A percentile compares a stretch with the other conserved stretches of the same genome.
These are phyloP conservation scores for Quercus bicolor DNA, from an alignment of 306 rosid genomes.

Conservation along the genomic window DNA sequence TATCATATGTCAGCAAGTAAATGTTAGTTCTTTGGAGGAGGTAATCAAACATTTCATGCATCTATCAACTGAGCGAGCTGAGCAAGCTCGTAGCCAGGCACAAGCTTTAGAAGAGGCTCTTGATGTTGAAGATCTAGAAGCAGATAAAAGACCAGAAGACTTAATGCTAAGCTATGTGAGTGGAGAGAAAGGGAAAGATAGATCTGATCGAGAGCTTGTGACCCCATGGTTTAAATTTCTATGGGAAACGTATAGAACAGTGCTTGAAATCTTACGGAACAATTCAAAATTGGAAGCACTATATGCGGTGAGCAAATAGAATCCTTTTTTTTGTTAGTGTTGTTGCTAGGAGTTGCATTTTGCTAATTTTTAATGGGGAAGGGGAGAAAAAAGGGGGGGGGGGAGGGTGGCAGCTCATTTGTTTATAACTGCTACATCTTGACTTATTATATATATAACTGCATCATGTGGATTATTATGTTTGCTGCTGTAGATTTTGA, in stretches of 20 bases:
- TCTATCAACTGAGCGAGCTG: constrained; percentile 94
- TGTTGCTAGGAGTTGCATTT: not conserved
- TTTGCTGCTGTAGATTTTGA: no score
- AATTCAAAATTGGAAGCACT: constrained; percentile 93
- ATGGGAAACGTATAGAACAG: constrained; percentile 97
- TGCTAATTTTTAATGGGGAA: no score
- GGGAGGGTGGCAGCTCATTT: not conserved
- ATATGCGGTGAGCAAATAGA: constrained; percentile 60
- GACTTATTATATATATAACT: not conserved
- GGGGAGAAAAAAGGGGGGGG: no score
- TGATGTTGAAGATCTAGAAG: constrained; percentile 95
- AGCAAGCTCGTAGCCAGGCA: constrained; percentile 93
- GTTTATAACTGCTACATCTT: not conserved
- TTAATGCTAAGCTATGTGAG: constrained; percentile 93
- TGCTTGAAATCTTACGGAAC: constrained; percentile 90
- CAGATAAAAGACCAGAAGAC: constrained; percentile 95
- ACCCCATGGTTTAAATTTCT: constrained; percentile 98
- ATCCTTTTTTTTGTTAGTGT: not conserved
- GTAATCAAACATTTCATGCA: constrained; percentile 98
- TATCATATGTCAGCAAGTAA: constrained; percentile 95
- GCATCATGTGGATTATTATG: not conserved
- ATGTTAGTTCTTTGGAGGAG: constrained; percentile 91
- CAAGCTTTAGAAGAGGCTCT: constrained; percentile 94
- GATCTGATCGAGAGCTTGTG: constrained; percentile 91
- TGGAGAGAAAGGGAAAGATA: constrained; percentile 93